phyloP scores from a whole-genome alignment of 2,329 filamentous ascomycete species.

The Diaporthe citrichinensis region DNA sequence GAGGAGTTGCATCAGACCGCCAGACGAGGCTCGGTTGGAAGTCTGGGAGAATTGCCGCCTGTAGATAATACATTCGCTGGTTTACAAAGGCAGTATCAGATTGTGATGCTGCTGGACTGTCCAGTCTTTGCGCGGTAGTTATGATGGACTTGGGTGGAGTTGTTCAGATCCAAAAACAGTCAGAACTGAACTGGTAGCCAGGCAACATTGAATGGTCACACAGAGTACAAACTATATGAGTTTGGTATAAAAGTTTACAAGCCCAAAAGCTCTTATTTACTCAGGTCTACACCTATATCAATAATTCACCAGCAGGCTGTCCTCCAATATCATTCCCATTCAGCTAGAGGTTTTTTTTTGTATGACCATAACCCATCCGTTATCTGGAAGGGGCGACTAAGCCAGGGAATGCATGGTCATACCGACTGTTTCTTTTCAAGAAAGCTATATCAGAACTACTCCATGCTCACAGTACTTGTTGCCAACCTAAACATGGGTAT shows the following conservation, averaged over 20 bases:
- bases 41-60: background rate
- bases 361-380: background rate
- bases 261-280: background rate
- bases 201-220: background rate
- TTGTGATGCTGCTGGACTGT: background rate
- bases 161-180: background rate
- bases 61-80: background rate
- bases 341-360: background rate
- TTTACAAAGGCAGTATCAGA: background rate
- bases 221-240: too few species aligned
- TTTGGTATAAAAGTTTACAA: too few species aligned
- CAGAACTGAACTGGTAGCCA: background rate
- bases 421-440: too few species aligned
- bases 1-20: background rate
- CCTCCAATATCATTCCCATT: background rate
- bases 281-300: background rate
- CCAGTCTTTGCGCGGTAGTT: too few species aligned
- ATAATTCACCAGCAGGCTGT: background rate
- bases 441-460: too few species aligned
- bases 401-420: background rate
- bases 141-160: too few species aligned
- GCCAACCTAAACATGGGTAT: too few species aligned
- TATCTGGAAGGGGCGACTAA: background rate
- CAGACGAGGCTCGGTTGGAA: background rate
- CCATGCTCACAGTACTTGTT: too few species aligned